Evolutionary conservation across 768 basidiomycete genomes (phyloP), one percentile per base, ranked within the genome.

Genomic region (Sarcodon aspratus): DNA sequence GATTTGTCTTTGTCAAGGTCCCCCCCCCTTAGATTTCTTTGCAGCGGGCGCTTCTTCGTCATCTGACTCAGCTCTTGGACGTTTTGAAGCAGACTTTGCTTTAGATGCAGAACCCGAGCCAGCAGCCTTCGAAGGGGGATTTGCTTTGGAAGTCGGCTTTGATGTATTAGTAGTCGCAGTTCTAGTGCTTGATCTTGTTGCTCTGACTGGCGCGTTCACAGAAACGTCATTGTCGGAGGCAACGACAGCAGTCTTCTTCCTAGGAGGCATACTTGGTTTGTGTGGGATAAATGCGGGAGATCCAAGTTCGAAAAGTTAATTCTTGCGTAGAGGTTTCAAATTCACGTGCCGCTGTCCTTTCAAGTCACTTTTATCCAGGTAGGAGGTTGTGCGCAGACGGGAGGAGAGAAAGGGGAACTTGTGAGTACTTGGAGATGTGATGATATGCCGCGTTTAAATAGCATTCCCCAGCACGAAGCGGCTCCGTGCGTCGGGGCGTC

Each of bases 241-340:
- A 27, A 55, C 50, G 38, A 58, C 54, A 33, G 66, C 51, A 36
- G 66, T 56, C 62, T 73, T 74, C 59, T 72, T 75, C 50, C 70
- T 64, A 44, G 75, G 71, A 51, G 72, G 69, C 72, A 73, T 74
- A 48, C 7, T 55, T 48, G 49, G 48, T 46, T 7, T 31, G 43
- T 3, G 48, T 44, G 21, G 44, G 44, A 33, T 42, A 11, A 27
- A 13, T n/a, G 40, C 40, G 9, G 13, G 40, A 13, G 17, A 27
- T 15, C 13, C 15, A 8, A 15, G 38, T 40, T 21, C 7, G 38
- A 40, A 6, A 21, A n/a, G 40, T 9, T 11, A 5, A 42, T 8
- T 42, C 40, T 42, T 8, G 40, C 13, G 40, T 15, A 5, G 17
- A 42, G 11, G 13, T 38, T 27, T 42, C 40, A 42, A 42, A 42